Percentiles rank a stretch among this genome's conserved stretches.
Conservation (phyloP, 2,329 filamentous ascomycete genomes). For the Eutypa lata region DNA sequence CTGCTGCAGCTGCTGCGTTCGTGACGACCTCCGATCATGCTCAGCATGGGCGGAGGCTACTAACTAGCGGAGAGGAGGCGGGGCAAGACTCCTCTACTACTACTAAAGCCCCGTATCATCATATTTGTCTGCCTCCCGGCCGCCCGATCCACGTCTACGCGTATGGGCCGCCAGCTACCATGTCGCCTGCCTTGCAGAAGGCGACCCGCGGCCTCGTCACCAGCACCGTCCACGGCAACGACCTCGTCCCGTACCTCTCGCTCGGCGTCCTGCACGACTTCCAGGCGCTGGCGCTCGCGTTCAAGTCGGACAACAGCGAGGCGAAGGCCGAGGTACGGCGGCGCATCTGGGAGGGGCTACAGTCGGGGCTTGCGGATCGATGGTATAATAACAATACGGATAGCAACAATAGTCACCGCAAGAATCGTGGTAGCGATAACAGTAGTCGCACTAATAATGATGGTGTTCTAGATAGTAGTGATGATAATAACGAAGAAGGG, state of each 20-base stretch:
- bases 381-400: constrained; percentile 51
- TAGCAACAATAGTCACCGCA: constrained; percentile 17
- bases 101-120: constrained; percentile 14
- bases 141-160: constrained; percentile 77
- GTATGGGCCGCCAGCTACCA: constrained; percentile 70
- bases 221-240: constrained; percentile 68
- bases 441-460: neutral
- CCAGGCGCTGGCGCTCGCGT: constrained; percentile 67
- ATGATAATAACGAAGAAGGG: neutral
- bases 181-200: constrained; percentile 66
- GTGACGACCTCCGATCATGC: constrained; percentile 53
- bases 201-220: constrained; percentile 73
- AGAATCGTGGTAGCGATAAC: neutral
- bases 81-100: neutral
- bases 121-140: constrained; percentile 58
- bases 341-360: constrained; percentile 63
- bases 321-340: constrained; percentile 65
- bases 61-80: constrained; percentile 24
- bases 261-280: constrained; percentile 73
- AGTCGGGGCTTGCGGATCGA: constrained; percentile 57
- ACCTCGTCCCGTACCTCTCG: constrained; percentile 71
- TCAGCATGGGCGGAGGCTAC: constrained; percentile 42
- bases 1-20: constrained; percentile 52
- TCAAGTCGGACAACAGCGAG: constrained; percentile 67
- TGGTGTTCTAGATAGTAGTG: neutral